A percentile compares a stretch with the other conserved stretches of the same genome.
Evolutionary conservation across 2,329 filamentous ascomycete genomes (phyloP).

Genomic region (Aspergillus pseudotamarii): DNA sequence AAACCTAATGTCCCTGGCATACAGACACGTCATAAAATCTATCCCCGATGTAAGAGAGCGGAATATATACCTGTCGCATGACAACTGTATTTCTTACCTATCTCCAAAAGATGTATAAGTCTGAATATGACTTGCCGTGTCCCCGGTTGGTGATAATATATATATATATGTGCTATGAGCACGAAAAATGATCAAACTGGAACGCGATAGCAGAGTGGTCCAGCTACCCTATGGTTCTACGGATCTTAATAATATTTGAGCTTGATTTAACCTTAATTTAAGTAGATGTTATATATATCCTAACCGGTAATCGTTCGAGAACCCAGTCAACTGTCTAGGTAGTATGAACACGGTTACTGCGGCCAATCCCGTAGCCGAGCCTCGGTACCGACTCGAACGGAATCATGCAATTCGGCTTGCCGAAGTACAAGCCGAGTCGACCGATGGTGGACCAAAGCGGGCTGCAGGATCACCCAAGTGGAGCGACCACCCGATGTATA

Average conservation of each 20-base stretch:
- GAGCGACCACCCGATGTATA: not conserved
- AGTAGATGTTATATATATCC: not conserved
- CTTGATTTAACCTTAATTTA: not conserved
- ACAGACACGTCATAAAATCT: not conserved
- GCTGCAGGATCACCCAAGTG: not conserved
- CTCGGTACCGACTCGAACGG: not conserved
- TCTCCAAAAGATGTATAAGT: not conserved
- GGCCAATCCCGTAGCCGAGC: not conserved
- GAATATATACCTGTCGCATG: not conserved
- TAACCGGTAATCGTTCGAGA: slow-evolving; percentile 17
- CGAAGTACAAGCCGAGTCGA: slow-evolving; percentile 4
- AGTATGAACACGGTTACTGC: not conserved
- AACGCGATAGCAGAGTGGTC: not conserved
- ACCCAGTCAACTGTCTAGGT: slow-evolving; percentile 23
- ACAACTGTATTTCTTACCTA: not conserved
- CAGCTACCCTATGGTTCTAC: not conserved
- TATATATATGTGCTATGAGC: not conserved
- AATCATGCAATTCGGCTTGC: slow-evolving; percentile 3
- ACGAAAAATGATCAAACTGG: not conserved
- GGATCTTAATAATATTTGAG: not conserved
- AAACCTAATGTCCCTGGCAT: not conserved
- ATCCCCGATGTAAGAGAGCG: not conserved
- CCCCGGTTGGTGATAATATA: not conserved
- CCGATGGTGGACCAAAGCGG: not conserved
- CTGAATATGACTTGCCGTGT: not conserved